Evolutionary conservation across 306 rosid genomes (phyloP).

Genomic region (Pyrus betulifolia): DNA sequence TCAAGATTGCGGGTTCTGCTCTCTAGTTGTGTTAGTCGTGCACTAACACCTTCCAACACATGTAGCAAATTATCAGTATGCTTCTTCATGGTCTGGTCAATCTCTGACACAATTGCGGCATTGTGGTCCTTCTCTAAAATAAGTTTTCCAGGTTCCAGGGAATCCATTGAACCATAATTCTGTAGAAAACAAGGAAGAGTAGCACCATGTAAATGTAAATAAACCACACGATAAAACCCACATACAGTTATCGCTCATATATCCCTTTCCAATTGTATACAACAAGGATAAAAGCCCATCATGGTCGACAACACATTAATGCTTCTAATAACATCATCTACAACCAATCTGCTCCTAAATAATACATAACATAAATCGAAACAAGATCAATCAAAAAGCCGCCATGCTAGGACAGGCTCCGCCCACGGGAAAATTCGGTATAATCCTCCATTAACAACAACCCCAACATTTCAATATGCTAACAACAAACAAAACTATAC

Average conservation of each 20-base stretch:
- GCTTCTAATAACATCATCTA: not conserved
- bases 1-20: conserved; percentile 68
- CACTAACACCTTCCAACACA: conserved; percentile 74
- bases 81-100: conserved; percentile 68
- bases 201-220: conserved; percentile 2
- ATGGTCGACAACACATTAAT: not conserved
- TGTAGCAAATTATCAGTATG: conserved; percentile 60
- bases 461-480: not conserved
- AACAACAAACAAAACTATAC: not conserved
- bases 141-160: conserved; percentile 55
- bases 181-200: conserved; percentile 22
- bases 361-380: not conserved
- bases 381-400: not conserved
- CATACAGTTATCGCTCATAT: not conserved
- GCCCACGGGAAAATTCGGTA: not conserved
- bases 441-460: not conserved
- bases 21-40: conserved; percentile 71
- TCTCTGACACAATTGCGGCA: conserved; percentile 53
- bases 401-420: not conserved
- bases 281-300: not conserved
- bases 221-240: not conserved
- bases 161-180: conserved; percentile 68
- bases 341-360: not conserved
- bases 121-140: conserved; percentile 44
- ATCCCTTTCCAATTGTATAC: not conserved